These are phyloP conservation scores for Pyrus pyrifolia DNA, from an alignment of 306 rosid species.

Conservation along the genomic window DNA sequence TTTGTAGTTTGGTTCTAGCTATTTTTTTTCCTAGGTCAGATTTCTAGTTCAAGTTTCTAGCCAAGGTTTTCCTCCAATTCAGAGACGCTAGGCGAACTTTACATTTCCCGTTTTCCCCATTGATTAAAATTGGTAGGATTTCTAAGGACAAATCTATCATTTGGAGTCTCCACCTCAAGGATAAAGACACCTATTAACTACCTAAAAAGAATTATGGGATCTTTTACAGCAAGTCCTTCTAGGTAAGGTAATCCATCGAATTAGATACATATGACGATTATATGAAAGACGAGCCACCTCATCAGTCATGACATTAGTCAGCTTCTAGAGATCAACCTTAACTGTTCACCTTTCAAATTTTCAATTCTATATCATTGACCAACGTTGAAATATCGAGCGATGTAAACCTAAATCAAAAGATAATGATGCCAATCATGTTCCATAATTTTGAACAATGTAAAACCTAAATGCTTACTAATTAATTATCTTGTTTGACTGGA, in stretches of 20 bases:
- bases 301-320: background rate
- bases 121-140: background rate
- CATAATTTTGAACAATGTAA: background rate
- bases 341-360: background rate
- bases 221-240: background rate
- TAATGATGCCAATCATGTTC: slow-evolving; percentile 12
- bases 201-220: background rate
- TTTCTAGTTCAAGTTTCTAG: background rate
- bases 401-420: slow-evolving; percentile 16
- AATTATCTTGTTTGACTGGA: slow-evolving; percentile 25
- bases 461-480: background rate
- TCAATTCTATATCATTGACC: background rate
- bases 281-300: background rate
- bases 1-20: too few relatives aligned
- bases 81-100: background rate
- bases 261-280: background rate
- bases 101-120: background rate
- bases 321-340: background rate
- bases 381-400: background rate
- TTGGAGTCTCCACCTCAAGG: background rate
- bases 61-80: background rate
- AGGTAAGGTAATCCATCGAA: background rate
- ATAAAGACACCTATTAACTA: background rate
- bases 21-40: too few relatives aligned
- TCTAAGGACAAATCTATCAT: background rate